Evolutionary conservation across 225 moss, liverwort and hornwort genomes (phyloP).

Genomic region (Marchantia polymorpha): DNA sequence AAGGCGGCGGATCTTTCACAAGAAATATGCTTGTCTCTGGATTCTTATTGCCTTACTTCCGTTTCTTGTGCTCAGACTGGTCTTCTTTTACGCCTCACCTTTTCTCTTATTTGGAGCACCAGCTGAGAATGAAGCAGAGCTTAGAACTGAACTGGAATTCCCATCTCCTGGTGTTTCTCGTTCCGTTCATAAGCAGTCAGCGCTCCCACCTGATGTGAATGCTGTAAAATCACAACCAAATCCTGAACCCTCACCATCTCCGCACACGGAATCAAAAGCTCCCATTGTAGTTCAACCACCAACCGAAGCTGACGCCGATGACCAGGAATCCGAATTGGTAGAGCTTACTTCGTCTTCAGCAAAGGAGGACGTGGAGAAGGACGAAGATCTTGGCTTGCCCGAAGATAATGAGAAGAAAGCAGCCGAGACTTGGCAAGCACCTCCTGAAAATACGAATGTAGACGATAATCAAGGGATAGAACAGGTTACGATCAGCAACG

Average conservation of each 20-base stretch:
- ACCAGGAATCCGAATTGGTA: not conserved
- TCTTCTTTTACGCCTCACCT: conserved; percentile 33
- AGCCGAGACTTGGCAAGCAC: conserved; percentile 3
- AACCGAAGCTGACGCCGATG: not conserved
- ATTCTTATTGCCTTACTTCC: conserved; percentile 28
- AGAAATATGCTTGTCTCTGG: conserved; percentile 21
- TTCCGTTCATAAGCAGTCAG: not conserved
- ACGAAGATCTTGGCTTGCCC: conserved; percentile 15
- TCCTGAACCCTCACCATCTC: not conserved
- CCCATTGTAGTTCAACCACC: not conserved
- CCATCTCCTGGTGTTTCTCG: not conserved
- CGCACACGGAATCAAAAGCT: not conserved
- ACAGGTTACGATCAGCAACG: not conserved
- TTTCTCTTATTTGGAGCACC: conserved; percentile 2
- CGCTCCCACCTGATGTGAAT: not conserved
- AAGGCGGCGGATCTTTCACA: conserved; percentile 19
- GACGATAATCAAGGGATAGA: not conserved
- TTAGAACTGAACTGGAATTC: not conserved
- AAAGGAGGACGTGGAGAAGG: not conserved
- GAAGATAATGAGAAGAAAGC: conserved; percentile 30
- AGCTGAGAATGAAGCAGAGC: conserved; percentile 2
- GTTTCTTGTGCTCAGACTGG: conserved; percentile 26
- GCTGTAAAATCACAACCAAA: not conserved
- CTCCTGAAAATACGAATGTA: not conserved
- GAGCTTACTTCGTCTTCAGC: not conserved